Evolutionary conservation across 2,329 filamentous ascomycete species (phyloP), one percentile per base, ranked within the genome.

Genomic region (Pseudocercospora ulei): DNA sequence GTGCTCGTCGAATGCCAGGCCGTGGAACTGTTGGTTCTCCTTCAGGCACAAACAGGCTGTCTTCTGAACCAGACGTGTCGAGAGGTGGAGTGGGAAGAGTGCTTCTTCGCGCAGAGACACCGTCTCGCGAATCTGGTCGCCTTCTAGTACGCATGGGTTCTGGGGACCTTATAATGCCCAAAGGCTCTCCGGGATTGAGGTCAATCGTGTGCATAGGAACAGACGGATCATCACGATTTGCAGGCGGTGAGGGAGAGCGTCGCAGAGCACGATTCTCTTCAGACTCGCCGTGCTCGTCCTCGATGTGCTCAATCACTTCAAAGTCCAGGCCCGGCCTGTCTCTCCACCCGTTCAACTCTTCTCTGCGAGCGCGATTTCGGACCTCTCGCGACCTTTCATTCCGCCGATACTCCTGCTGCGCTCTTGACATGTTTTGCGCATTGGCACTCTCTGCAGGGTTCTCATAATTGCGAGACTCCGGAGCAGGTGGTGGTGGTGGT

Each of bases 401-500:
- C 11, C 30, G 30, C 16, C 23, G 17, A n/a, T n/a, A 19, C 28
- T 30, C 28, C 14, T 17, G 28, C 13, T 11, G 28, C 16, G 7
- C 28, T 30, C 28, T 9, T 9, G n/a, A 23, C 12, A 7, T n/a
- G 17, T 14, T 7, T 12, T 7, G 7, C 31, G 18, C 18, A 22
- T 18, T 28, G 7, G 28, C 28, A 30, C 14, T 12, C 5, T 30
- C 14, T 16, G 13, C 28, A n/a, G 11, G 20, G 11, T 33, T 33
- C 17, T 16, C 28, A 23, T 53, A 52, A 31, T 49, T 52, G 33
- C 51, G 44, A 28, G 49, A 44, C 33, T 50, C 52, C 7, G 56
- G 54, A 9, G 52, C 54, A 3, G 47, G 49, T 20, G 43, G 44
- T 4, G 36, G 38, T 16, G 9, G 33, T 18, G 31, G 25, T 3